Evolutionary conservation across 164 flowering plant species (phyloP).

Genomic region (Santalum album): DNA sequence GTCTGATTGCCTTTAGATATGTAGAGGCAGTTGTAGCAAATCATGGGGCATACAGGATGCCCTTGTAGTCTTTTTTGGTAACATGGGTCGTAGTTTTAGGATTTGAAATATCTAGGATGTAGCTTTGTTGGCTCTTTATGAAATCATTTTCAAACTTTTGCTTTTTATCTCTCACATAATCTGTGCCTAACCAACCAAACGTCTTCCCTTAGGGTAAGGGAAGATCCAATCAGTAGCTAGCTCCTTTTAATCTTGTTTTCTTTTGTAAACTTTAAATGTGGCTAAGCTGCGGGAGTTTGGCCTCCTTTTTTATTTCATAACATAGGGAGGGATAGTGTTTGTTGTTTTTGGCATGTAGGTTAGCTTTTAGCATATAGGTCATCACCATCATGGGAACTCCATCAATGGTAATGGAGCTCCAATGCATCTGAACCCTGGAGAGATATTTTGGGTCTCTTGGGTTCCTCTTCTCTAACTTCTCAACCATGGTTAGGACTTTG

Average conservation of each 20-base stretch:
- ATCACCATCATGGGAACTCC: constrained; percentile 30
- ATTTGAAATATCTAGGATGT: constrained; percentile 18
- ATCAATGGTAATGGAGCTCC: constrained; percentile 36
- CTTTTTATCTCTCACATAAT: constrained; percentile 2
- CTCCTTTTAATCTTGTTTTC: constrained; percentile 3
- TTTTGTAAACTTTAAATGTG: constrained; percentile 38
- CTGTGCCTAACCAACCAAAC: constrained; percentile 14
- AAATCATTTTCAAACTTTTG: constrained; percentile 5
- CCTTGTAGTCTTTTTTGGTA: constrained; percentile 15
- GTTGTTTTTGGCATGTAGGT: constrained; percentile 22
- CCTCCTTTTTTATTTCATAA: constrained; percentile 10
- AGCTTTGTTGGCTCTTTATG: background rate
- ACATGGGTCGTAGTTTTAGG: constrained; percentile 15
- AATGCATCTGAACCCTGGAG: constrained; percentile 39
- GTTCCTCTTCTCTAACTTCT: constrained; percentile 32
- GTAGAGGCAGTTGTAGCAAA: constrained; percentile 24
- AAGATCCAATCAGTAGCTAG: constrained; percentile 2
- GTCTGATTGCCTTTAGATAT: constrained; percentile 9
- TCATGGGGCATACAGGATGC: constrained; percentile 24
- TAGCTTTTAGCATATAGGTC: constrained; percentile 1
- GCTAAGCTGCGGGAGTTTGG: constrained; percentile 44
- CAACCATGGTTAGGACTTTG: constrained; percentile 84
- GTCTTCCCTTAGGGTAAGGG: constrained; percentile 39
- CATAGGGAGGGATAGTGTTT: constrained; percentile 25
- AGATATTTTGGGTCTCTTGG: constrained; percentile 61